These are phyloP conservation scores for Solanum chacoense DNA, from an alignment of 305 asterid species.

Conservation along the genomic window DNA sequence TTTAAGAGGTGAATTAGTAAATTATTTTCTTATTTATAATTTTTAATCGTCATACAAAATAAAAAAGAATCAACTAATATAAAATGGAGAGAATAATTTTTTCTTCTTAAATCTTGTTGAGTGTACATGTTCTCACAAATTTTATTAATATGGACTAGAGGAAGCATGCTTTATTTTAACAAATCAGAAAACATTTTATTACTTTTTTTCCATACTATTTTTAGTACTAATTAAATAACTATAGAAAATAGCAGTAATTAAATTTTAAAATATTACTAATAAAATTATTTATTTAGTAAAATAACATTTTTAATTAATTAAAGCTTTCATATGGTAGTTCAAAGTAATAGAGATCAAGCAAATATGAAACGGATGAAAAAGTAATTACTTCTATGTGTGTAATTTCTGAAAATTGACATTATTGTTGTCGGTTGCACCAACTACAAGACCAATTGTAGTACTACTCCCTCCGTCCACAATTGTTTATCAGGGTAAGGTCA, in stretches of 20 bases:
- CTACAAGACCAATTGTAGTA: not conserved
- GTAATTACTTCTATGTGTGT: not conserved
- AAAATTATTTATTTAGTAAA: not conserved
- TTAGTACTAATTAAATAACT: not conserved
- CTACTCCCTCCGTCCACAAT: no score
- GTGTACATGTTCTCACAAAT: not conserved
- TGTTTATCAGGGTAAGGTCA: no score
- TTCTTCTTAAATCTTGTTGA: no score
- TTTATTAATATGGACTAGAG: not conserved
- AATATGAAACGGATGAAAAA: not conserved
- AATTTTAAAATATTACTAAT: no score
- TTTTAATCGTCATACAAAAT: not conserved
- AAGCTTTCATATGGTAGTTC: not conserved
- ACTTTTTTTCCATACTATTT: not conserved
- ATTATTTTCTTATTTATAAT: no score
- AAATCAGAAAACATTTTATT: not conserved
- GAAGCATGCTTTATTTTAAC: not conserved
- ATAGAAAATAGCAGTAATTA: not conserved
- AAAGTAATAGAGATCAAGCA: no score
- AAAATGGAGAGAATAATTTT: not conserved
- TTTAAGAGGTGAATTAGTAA: not conserved
- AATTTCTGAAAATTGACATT: not conserved
- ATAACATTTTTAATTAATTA: not conserved
- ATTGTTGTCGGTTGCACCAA: not conserved
- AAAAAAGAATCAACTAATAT: not conserved